Conservation (phyloP, 768 basidiomycete genomes). For the Boletus vermiculosoides region DNA sequence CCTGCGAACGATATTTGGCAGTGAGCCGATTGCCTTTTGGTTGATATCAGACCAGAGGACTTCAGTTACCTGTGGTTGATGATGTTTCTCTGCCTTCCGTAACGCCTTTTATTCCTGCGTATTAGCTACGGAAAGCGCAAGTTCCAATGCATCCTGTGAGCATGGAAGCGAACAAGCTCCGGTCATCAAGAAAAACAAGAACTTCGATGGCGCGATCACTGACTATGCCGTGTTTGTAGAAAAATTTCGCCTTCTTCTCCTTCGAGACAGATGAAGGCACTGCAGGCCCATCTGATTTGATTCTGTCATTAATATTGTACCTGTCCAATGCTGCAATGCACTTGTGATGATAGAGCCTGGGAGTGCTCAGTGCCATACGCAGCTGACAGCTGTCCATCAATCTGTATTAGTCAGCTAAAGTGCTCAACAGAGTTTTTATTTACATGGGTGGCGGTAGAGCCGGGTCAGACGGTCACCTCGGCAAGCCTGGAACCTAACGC, state of each 20-base stretch:
- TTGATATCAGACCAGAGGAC: slow-evolving; percentile 5
- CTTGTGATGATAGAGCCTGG: slow-evolving; percentile 20
- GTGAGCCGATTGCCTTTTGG: slow-evolving; percentile 22
- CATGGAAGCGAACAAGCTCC: slow-evolving; percentile 16
- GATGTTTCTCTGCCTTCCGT: slow-evolving; percentile 41
- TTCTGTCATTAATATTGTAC: too few species aligned
- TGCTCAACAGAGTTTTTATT: slow-evolving; percentile 14
- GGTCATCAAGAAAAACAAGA: slow-evolving; percentile 20
- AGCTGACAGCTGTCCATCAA: neutral
- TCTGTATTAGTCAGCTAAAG: slow-evolving; percentile 24
- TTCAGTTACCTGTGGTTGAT: slow-evolving; percentile 38
- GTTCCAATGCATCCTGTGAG: slow-evolving; percentile 43
- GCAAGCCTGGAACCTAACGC: slow-evolving; percentile 15
- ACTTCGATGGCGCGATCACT: slow-evolving; percentile 17
- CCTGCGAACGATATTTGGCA: slow-evolving; percentile 20
- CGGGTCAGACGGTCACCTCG: slow-evolving; percentile 18
- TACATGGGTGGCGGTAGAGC: slow-evolving; percentile 7
- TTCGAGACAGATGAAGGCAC: slow-evolving; percentile 23
- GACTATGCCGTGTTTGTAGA: slow-evolving; percentile 35
- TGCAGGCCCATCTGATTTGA: slow-evolving; percentile 24
- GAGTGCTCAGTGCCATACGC: slow-evolving; percentile 3
- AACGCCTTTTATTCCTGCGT: slow-evolving; percentile 45
- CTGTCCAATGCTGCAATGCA: slow-evolving; percentile 7
- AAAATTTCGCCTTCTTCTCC: slow-evolving; percentile 29
- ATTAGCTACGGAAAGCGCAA: slow-evolving; percentile 48